Base-by-base conservation (phyloP, 2,329 filamentous ascomycete genomes). In the Neonectria magnoliae region DNA sequence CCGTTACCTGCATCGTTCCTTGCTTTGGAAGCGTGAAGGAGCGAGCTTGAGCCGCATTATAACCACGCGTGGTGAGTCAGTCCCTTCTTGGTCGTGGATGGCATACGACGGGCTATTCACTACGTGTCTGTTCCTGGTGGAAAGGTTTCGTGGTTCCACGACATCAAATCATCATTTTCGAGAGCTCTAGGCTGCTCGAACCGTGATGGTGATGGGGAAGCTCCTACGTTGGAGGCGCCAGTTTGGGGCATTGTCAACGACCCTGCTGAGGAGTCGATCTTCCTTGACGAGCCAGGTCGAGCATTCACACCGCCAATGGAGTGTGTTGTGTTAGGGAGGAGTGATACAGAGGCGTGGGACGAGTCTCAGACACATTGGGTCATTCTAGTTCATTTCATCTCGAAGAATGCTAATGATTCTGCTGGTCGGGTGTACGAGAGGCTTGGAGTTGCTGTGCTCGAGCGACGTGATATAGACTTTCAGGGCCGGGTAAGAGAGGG, bases 41-140 rank as follows among this genome's bases (percentile, higher is more conserved):
- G 8, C 9, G 2, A 29, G 2, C n/a, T 29, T 56, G 7, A 38
- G 14, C 13, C 50, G 29, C 31, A 64, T 51, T n/a, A 4, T 5
- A 10, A 9, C 44, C 7, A 10, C 48, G 3, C 38, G 42, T 6
- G 29, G 33, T 7, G 20, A 20, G 16, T 18, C 16, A 16, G 61
- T 64, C 4, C 61, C 61, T 14, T 55, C 61, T 16, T 59, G 56
- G 61, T 64, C 61, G n/a, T 64, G 61, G 61, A 64, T 60, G 55
- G 61, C 61, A 13, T 52, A 56, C 27, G 56, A 60, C 16, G 61
- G 1, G 48, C 41, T 0, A 64, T 64, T 29, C 2, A 29, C 13
- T 64, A 64, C 20, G 4, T 64, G 9, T 9, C n/a, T 2, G 36
- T 55, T 42, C 50, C 56, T 16, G 27, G 45, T 57, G 51, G 56